Base-by-base conservation (phyloP, 495 filamentous ascomycete genomes). In the Daldinia loculata region DNA sequence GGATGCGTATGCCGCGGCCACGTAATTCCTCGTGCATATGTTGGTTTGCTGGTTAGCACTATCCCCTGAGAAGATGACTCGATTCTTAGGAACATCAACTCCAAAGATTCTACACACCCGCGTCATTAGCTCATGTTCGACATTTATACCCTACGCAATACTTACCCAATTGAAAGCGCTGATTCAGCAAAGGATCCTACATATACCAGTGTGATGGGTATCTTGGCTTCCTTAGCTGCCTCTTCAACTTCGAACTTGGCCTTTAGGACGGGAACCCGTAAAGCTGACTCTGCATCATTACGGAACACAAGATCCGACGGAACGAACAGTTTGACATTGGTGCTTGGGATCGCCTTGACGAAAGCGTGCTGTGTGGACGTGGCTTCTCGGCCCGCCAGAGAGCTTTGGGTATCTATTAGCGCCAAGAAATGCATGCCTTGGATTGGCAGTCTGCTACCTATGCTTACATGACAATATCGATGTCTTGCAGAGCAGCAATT, bases 321-420 rank as follows among this genome's bases (percentile, higher is more conserved):
- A n/a, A 76, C 71, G 53, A 74, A 76, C 2, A 76, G 19, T 29
- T 74, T 71, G 4, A 76, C 71, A 15, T 70, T 61, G 15, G 68
- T 74, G 8, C 22, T 56, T 2, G 74, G 67, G 14, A 74, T 71
- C 3, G 74, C 74, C 50, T 69, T 76, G 12, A 74, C 50, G 61
- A 76, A 71, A 29, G 24, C 68, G 32, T 60, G 74, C 36, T 76
- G 74, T 36, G 53, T 69, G 5, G 26, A 0, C 24, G 69, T 43
- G 7, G 61, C 67, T 27, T 74, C 71, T 12, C 69, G 71, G 26
- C 67, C 71, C 3, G 67, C 74, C 19, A 76, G 59, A 7, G 74
- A 76, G 14, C 71, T 76, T 56, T 38, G 17, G 19, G 2, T 4
- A 6, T 19, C 3, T 24, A 38, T 59, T 32, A 66, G 61, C 7